phyloP scores from a whole-genome alignment of 73 alveolate species.

The Tetrahymena malaccensis region DNA sequence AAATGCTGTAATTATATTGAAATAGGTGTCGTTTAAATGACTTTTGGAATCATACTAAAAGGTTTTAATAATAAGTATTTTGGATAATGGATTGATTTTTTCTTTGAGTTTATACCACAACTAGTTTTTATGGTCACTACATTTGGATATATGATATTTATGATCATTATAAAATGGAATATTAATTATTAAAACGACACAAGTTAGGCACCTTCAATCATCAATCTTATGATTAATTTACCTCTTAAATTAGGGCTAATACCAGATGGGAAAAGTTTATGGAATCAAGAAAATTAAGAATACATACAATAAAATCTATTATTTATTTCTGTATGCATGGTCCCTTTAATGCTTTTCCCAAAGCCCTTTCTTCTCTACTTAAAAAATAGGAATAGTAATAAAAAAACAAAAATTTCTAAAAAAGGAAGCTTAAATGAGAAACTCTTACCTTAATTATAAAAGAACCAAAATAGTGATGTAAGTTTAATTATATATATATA shows the following conservation, averaged over 20 bases:
- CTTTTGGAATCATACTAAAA: constrained; percentile 84
- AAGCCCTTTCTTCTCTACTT: constrained; percentile 69
- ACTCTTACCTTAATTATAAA: not conserved
- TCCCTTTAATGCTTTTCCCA: constrained; percentile 86
- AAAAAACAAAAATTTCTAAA: not conserved
- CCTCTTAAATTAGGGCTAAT: constrained; percentile 74
- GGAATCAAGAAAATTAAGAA: constrained; percentile 62
- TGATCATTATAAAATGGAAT: constrained; percentile 88
- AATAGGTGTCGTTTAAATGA: constrained; percentile 85
- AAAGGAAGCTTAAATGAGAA: not conserved
- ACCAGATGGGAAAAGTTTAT: constrained; percentile 60
- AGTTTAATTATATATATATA: not conserved
- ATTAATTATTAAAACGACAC: constrained; percentile 60
- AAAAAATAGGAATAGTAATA: constrained; percentile 26
- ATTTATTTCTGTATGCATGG: constrained; percentile 63
- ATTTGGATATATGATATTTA: constrained; percentile 90
- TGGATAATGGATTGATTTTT: constrained; percentile 63
- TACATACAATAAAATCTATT: constrained; percentile 50
- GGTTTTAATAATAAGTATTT: constrained; percentile 85
- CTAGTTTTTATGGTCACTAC: constrained; percentile 71
- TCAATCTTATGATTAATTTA: constrained; percentile 81
- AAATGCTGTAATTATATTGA: not conserved
- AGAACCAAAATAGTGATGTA: not conserved
- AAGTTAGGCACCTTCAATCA: constrained; percentile 87
- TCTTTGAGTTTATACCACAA: constrained; percentile 92